Evolutionary conservation across 805 yeast genomes (phyloP).

Genomic region (Allodekkera sacchari): DNA sequence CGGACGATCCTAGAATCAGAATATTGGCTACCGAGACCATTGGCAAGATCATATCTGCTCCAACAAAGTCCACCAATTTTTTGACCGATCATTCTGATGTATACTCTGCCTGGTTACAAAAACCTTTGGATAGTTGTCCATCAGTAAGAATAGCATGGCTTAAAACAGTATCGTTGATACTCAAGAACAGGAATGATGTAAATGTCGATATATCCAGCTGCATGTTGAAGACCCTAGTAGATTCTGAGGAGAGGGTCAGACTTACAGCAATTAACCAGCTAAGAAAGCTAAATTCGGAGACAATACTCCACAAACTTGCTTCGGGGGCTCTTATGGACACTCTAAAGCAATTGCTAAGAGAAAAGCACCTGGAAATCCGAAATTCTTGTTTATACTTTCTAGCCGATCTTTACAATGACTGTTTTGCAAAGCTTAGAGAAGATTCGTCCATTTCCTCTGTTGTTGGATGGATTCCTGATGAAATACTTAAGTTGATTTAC

Average conservation of each 20-base stretch:
- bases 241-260: constrained; percentile 68
- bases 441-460: constrained; percentile 21
- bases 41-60: constrained; percentile 50
- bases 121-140: constrained; percentile 60
- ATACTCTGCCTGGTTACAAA: constrained; percentile 66
- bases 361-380: constrained; percentile 59
- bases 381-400: constrained; percentile 45
- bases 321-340: constrained; percentile 41
- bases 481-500: constrained; percentile 56
- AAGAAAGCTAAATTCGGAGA: constrained; percentile 34
- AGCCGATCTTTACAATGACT: constrained; percentile 47
- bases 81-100: constrained; percentile 47
- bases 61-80: constrained; percentile 48
- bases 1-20: constrained; percentile 58
- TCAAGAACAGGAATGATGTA: constrained; percentile 37
- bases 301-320: constrained; percentile 40
- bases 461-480: constrained; percentile 52
- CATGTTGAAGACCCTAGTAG: constrained; percentile 59
- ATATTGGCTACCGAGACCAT: constrained; percentile 64
- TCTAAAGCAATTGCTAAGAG: constrained; percentile 59
- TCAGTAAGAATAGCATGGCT: constrained; percentile 66
- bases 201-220: constrained; percentile 48
- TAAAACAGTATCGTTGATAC: constrained; percentile 41
- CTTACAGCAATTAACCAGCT: constrained; percentile 48
- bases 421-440: constrained; percentile 24